These are phyloP conservation scores for Hyphopichia pseudoburtonii DNA, from an alignment of 1,139 yeast genomes.

Conservation along the genomic window DNA sequence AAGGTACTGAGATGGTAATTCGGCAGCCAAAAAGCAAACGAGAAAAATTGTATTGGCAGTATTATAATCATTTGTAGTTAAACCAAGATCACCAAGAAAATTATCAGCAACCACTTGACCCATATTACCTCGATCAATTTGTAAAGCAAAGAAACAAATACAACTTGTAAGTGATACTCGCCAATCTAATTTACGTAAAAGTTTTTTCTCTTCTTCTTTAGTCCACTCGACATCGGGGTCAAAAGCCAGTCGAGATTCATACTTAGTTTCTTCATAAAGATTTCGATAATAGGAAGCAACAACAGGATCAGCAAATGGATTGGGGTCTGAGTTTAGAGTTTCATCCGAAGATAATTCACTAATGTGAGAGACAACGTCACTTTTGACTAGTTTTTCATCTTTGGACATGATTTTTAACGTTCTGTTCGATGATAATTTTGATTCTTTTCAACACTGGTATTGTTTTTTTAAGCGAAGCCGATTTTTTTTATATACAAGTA, in stretches of 20 bases:
- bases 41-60: constrained; percentile 46
- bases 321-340: constrained; percentile 4
- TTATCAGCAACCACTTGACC: constrained; percentile 52
- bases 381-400: not conserved
- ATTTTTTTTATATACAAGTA: no score
- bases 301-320: constrained; percentile 37
- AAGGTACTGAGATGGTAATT: constrained; percentile 55
- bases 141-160: constrained; percentile 50
- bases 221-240: constrained; percentile 51
- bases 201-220: constrained; percentile 37
- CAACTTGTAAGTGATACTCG: constrained; percentile 49
- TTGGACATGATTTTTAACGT: no score
- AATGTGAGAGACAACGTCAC: not conserved
- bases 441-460: no score
- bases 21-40: constrained; percentile 48
- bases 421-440: not conserved
- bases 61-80: constrained; percentile 50
- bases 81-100: constrained; percentile 40
- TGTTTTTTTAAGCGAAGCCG: no score
- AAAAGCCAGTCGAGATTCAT: constrained; percentile 45
- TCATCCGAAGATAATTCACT: not conserved
- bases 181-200: constrained; percentile 43
- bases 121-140: constrained; percentile 52
- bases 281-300: constrained; percentile 40
- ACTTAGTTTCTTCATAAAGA: constrained; percentile 39